These are phyloP conservation scores for Eutrema salsugineum DNA, from an alignment of 441 rosid genomes.

Conservation along the genomic window DNA sequence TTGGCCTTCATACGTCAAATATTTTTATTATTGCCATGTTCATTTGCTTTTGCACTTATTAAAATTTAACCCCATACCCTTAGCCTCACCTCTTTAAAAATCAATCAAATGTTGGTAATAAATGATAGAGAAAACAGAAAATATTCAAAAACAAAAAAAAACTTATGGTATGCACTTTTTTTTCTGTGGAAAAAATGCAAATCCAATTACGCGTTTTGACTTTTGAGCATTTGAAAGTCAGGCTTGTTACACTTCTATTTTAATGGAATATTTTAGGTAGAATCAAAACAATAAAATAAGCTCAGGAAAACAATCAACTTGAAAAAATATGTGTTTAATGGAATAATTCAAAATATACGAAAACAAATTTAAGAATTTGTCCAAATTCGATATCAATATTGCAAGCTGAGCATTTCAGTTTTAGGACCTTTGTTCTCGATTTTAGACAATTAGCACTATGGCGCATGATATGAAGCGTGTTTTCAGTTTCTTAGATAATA, in stretches of 20 bases:
- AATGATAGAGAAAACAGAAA: background rate
- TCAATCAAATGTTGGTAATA: background rate
- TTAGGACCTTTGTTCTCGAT: background rate
- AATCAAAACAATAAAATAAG: background rate
- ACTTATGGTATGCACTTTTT: background rate
- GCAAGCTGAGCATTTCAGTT: background rate
- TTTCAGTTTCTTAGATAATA: background rate
- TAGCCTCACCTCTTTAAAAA: constrained; percentile 1
- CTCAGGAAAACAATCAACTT: background rate
- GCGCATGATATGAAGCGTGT: background rate
- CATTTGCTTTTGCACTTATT: constrained; percentile 15
- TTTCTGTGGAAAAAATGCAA: background rate
- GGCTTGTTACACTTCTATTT: too few species aligned
- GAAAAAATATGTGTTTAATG: too few species aligned
- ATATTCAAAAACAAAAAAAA: background rate
- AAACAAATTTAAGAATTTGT: too few species aligned
- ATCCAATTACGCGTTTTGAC: background rate
- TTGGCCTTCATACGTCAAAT: background rate
- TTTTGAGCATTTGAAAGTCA: background rate
- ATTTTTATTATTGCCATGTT: background rate
- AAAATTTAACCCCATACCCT: background rate
- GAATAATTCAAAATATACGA: too few species aligned
- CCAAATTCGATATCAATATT: background rate
- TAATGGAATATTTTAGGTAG: background rate
- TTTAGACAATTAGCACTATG: background rate